Evolutionary conservation across 176 grass and related monocot species (phyloP).

Genomic region (Musa beccarii): DNA sequence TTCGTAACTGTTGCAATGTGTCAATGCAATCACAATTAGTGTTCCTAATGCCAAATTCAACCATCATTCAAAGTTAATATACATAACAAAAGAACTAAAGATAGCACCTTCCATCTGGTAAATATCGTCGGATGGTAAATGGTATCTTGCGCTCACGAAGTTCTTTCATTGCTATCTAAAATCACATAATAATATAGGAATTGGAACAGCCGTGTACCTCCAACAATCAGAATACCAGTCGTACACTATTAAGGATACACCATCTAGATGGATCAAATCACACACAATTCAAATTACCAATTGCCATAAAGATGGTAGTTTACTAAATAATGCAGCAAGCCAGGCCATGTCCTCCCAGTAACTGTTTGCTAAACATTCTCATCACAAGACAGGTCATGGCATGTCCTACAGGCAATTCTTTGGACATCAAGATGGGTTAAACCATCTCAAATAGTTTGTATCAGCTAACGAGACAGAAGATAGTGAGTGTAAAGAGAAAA

Average conservation of each 20-base stretch:
- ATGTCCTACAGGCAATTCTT: too few relatives aligned
- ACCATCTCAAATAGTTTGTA: too few relatives aligned
- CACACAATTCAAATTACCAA: too few relatives aligned
- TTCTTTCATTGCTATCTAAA: constrained; percentile 83
- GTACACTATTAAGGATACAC: background rate
- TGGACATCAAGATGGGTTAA: too few relatives aligned
- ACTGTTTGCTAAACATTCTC: too few relatives aligned
- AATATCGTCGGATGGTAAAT: constrained; percentile 72
- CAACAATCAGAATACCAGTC: background rate
- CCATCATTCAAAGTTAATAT: background rate
- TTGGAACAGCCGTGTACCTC: background rate
- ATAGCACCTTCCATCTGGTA: constrained; percentile 27
- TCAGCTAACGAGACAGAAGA: too few relatives aligned
- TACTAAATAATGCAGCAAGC: too few relatives aligned
- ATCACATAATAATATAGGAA: constrained; percentile 12
- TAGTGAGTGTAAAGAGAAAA: too few relatives aligned
- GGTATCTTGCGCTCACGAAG: constrained; percentile 72
- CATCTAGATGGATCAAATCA: too few relatives aligned
- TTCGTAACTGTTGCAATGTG: background rate
- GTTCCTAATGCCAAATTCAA: background rate
- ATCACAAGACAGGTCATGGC: too few relatives aligned
- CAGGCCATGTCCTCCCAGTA: too few relatives aligned
- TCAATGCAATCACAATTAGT: background rate
- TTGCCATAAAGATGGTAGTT: too few relatives aligned
- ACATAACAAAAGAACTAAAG: background rate